These are phyloP conservation scores for Citrus unshiu DNA, from an alignment of 345 rosid species.

Conservation along the genomic window DNA sequence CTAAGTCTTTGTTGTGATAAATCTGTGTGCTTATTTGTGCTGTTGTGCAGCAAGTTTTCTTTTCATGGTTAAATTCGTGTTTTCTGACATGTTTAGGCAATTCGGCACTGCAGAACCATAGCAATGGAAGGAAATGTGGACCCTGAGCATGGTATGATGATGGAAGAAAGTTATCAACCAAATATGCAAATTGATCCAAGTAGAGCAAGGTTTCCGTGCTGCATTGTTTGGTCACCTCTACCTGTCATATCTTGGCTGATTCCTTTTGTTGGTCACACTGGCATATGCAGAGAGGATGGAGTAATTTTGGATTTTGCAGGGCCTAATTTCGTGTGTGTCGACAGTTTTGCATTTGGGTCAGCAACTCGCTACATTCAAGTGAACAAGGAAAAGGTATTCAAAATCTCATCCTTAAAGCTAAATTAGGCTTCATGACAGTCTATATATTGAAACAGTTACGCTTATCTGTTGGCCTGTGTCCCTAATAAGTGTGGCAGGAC, in stretches of 20 bases:
- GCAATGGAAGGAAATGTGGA: constrained; percentile 45
- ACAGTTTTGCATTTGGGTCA: constrained; percentile 79
- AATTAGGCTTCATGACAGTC: not conserved
- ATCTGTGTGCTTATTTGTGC: not conserved
- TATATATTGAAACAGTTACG: not conserved
- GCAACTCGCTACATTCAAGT: constrained; percentile 77
- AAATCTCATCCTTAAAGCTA: not conserved
- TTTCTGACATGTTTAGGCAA: constrained; percentile 2
- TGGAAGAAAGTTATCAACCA: constrained; percentile 32
- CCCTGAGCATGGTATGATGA: constrained; percentile 37
- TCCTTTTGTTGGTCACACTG: constrained; percentile 85
- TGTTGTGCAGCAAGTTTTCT: not conserved
- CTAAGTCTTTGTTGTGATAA: not conserved
- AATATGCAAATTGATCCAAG: constrained; percentile 58
- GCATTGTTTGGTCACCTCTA: constrained; percentile 93
- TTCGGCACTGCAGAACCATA: constrained; percentile 5
- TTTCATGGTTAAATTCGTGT: not conserved
- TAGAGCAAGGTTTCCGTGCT: constrained; percentile 73
- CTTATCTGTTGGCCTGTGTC: not conserved
- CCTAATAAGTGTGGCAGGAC: not conserved
- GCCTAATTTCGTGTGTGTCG: constrained; percentile 86
- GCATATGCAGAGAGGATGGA: constrained; percentile 93
- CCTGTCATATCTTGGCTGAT: constrained; percentile 88
- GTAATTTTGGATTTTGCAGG: constrained; percentile 91
- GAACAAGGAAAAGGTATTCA: constrained; percentile 56